Conservation (phyloP, 1,139 yeast genomes). For the Geotrichum carabidarum region DNA sequence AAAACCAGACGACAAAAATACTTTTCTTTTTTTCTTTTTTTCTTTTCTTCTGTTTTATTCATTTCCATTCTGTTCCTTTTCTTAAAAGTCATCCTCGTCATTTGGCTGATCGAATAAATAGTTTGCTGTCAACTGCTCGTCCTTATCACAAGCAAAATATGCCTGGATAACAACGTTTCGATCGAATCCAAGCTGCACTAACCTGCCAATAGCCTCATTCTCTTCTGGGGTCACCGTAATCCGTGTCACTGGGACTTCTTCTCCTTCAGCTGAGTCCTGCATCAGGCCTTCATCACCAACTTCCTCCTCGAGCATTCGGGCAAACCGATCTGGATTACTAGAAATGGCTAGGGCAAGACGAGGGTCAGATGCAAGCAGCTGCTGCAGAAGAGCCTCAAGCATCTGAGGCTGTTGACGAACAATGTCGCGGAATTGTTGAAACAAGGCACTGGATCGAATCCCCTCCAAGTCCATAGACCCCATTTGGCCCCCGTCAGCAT, state of each 20-base stretch:
- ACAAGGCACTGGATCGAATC: slow-evolving; percentile 43
- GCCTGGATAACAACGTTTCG: slow-evolving; percentile 85
- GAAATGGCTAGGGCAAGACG: slow-evolving; percentile 73
- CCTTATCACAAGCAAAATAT: slow-evolving; percentile 95
- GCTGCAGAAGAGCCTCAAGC: slow-evolving; percentile 77
- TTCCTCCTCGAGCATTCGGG: slow-evolving; percentile 55
- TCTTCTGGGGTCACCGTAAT: slow-evolving; percentile 75
- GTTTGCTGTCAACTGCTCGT: slow-evolving; percentile 95
- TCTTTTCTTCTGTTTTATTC: too few species aligned
- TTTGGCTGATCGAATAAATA: slow-evolving; percentile 56
- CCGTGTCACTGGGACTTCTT: slow-evolving; percentile 39
- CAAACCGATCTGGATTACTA: slow-evolving; percentile 80
- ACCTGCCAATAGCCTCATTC: slow-evolving; percentile 76
- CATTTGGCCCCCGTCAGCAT: slow-evolving; percentile 28
- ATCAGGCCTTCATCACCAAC: slow-evolving; percentile 37
- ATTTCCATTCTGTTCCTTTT: too few species aligned
- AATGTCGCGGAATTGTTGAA: slow-evolving; percentile 66
- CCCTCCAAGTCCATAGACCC: slow-evolving; percentile 30
- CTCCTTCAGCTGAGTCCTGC: slow-evolving; percentile 42
- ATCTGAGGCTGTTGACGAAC: slow-evolving; percentile 85
- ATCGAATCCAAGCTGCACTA: slow-evolving; percentile 90
- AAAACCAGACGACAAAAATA: too few species aligned
- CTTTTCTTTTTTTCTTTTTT: too few species aligned
- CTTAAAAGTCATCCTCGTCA: slow-evolving; percentile 32
- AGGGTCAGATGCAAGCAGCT: slow-evolving; percentile 78